Conservation (phyloP, 2,329 filamentous ascomycete species). For the Coleophoma crateriformis region DNA sequence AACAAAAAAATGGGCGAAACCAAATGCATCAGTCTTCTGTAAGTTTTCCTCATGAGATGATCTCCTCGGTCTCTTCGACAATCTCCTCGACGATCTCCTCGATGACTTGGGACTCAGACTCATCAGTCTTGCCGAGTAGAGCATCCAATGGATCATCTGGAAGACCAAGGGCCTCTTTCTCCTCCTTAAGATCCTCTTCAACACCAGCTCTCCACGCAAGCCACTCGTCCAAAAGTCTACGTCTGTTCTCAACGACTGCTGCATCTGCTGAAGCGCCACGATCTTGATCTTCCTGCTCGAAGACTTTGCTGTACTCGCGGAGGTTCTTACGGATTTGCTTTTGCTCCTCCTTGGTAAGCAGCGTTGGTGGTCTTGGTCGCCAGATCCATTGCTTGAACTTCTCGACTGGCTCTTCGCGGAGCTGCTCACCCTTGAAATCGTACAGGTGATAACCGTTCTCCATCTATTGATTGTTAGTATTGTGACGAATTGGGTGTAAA, state of each 20-base stretch:
- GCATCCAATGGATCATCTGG: slow-evolving; percentile 59
- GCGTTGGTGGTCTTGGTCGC: slow-evolving; percentile 86
- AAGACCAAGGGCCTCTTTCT: slow-evolving; percentile 63
- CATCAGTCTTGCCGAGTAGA: slow-evolving; percentile 52
- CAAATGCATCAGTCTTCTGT: not conserved
- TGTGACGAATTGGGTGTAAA: slow-evolving; percentile 1
- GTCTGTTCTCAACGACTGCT: slow-evolving; percentile 84
- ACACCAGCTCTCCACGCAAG: slow-evolving; percentile 72
- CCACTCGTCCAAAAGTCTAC: slow-evolving; percentile 84
- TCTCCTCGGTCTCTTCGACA: slow-evolving; percentile 79
- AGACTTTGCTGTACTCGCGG: slow-evolving; percentile 89
- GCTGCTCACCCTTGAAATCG: slow-evolving; percentile 85
- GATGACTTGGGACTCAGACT: slow-evolving; percentile 71
- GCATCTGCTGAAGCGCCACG: slow-evolving; percentile 91
- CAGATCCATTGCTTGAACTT: slow-evolving; percentile 98
- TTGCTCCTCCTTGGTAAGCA: slow-evolving; percentile 94
- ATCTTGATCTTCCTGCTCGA: slow-evolving; percentile 92
- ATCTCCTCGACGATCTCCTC: slow-evolving; percentile 84
- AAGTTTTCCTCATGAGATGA: slow-evolving; percentile 28
- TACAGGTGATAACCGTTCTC: slow-evolving; percentile 99
- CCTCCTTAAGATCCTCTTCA: slow-evolving; percentile 66
- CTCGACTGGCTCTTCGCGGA: slow-evolving; percentile 87
- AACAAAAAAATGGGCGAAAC: not conserved
- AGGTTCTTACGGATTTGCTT: slow-evolving; percentile 98
- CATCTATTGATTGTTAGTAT: slow-evolving; percentile 57